A percentile compares a stretch with the other conserved stretches of the same genome.
Conservation (phyloP, 331 rosid species). For the Acacia concinna region DNA sequence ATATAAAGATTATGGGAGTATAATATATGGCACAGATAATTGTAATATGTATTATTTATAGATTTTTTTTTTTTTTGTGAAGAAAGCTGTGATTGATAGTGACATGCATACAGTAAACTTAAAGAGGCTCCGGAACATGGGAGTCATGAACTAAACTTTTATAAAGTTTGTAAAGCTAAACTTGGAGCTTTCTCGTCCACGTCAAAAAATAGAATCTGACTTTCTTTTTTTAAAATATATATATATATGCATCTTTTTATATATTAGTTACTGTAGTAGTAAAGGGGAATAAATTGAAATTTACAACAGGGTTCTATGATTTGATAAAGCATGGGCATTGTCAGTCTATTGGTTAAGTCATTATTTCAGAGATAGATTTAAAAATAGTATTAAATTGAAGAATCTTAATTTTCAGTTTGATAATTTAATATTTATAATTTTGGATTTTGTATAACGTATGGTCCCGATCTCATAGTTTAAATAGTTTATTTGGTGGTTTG, state of each 20-base stretch:
- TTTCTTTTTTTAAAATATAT: neutral
- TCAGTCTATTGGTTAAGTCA: neutral
- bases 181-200: neutral
- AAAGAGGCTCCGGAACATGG: neutral
- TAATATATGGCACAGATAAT: too few species aligned
- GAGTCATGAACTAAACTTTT: conserved; percentile 27
- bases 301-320: neutral
- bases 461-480: neutral
- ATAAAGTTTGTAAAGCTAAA: neutral
- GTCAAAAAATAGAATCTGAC: neutral
- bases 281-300: neutral
- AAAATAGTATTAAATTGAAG: neutral
- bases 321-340: neutral
- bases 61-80: neutral
- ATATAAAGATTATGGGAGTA: too few species aligned
- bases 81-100: conserved; percentile 3
- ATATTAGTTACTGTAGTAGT: neutral
- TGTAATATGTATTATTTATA: neutral
- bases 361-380: neutral
- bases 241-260: too few species aligned
- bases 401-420: neutral
- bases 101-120: conserved; percentile 1
- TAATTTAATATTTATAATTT: neutral
- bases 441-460: neutral
- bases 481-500: neutral